Percentiles rank a stretch among this genome's conserved stretches.
Conservation (phyloP, 73 alveolate genomes). For the Blepharisma japonicum region DNA sequence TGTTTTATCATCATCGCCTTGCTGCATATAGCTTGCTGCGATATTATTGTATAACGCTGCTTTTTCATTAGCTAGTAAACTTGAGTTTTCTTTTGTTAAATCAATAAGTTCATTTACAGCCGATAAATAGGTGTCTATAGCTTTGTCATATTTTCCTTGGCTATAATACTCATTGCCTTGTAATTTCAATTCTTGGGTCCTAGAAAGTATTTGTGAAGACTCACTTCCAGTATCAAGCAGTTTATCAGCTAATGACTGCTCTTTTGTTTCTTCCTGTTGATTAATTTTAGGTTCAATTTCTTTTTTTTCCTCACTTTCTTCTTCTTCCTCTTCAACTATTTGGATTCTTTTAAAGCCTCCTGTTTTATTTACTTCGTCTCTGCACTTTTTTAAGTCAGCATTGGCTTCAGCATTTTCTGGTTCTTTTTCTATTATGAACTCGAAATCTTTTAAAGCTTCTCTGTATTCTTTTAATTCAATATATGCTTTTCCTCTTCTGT, state of each 20-base stretch:
- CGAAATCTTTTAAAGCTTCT: slow-evolving; percentile 77
- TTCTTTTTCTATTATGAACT: slow-evolving; percentile 61
- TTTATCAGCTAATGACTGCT: background rate
- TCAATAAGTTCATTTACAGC: no score
- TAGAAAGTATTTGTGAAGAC: slow-evolving; percentile 17
- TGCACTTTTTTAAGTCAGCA: slow-evolving; percentile 62
- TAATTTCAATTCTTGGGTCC: slow-evolving; percentile 67
- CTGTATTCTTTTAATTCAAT: slow-evolving; percentile 58
- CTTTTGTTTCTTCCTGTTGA: background rate
- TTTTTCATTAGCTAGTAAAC: no score
- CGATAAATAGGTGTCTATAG: slow-evolving; percentile 24
- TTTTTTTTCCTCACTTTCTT: background rate
- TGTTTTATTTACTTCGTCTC: slow-evolving; percentile 23
- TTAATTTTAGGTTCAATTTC: background rate
- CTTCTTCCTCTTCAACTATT: slow-evolving; percentile 22
- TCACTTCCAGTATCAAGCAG: background rate
- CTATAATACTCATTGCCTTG: slow-evolving; percentile 80
- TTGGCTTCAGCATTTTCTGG: slow-evolving; percentile 68
- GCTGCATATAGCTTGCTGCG: no score
- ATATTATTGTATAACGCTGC: no score
- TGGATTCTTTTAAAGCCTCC: slow-evolving; percentile 12
- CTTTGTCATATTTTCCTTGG: slow-evolving; percentile 53
- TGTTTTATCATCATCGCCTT: no score
- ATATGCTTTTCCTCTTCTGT: slow-evolving; percentile 85
- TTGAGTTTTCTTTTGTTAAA: no score